phyloP scores from a whole-genome alignment of 108 stramenopile genomes.

The Skeletonema potamos region DNA sequence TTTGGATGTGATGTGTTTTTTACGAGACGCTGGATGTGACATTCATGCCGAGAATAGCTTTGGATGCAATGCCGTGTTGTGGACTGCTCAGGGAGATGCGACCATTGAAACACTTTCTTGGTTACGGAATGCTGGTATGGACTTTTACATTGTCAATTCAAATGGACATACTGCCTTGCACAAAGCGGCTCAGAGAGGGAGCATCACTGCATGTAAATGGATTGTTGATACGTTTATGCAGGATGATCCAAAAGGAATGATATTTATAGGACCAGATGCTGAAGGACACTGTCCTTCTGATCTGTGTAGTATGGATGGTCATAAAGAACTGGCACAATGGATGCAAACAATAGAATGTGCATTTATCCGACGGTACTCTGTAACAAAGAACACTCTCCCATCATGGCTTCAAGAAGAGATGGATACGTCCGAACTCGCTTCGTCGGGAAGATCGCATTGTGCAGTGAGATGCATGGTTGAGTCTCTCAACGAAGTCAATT shows the following conservation, averaged over 20 bases:
- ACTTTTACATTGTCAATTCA: conserved; percentile 58
- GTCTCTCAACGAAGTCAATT: not conserved
- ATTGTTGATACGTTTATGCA: conserved; percentile 41
- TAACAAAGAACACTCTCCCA: not conserved
- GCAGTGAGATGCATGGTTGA: not conserved
- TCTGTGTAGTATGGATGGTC: conserved; percentile 77
- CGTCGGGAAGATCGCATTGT: not conserved
- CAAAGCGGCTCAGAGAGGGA: conserved; percentile 84
- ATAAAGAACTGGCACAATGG: conserved; percentile 47
- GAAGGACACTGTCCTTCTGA: conserved; percentile 85
- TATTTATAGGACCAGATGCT: conserved; percentile 67
- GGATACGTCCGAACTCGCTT: not conserved
- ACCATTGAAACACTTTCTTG: conserved; percentile 48
- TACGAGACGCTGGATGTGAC: conserved; percentile 49
- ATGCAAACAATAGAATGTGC: conserved; percentile 35
- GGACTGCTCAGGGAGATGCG: conserved; percentile 77
- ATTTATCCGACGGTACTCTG: not conserved
- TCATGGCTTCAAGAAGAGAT: not conserved
- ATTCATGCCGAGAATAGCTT: conserved; percentile 61
- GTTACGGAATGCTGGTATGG: conserved; percentile 55
- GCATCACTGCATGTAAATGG: conserved; percentile 56
- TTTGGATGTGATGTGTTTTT: conserved; percentile 60
- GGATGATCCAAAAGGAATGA: not conserved
- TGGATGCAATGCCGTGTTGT: conserved; percentile 84
- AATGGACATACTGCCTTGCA: conserved; percentile 84